These are phyloP conservation scores for Acanthamoeba culbertsoni DNA, from an alignment of 208 protist species.

Conservation along the genomic window DNA sequence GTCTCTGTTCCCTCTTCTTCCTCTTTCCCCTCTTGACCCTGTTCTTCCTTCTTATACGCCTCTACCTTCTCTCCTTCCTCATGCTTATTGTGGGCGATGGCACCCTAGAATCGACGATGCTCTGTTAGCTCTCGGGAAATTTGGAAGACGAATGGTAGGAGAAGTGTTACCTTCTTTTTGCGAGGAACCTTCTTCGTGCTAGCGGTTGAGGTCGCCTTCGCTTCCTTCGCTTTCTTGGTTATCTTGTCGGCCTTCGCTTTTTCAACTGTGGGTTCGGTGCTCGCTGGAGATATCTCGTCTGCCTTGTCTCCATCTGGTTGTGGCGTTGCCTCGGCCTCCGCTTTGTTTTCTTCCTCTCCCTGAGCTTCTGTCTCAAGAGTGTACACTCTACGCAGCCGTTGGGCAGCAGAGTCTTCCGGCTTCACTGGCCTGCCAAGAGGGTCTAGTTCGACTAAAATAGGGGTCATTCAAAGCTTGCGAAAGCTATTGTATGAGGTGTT, in stretches of 20 bases:
- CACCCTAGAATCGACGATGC: no score
- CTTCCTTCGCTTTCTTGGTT: not conserved
- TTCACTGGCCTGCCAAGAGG: not conserved
- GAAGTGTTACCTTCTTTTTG: no score
- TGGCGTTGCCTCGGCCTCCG: not conserved
- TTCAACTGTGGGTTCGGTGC: no score
- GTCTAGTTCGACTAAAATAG: not conserved
- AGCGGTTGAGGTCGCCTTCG: not conserved
- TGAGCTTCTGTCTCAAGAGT: not conserved
- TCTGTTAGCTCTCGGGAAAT: no score
- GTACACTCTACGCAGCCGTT: not conserved
- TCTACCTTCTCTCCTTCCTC: not conserved
- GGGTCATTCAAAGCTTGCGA: no score
- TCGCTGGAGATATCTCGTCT: no score
- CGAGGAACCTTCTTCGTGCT: no score
- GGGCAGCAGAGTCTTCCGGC: not conserved
- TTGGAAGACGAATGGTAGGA: no score
- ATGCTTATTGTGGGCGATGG: not conserved
- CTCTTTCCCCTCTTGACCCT: not conserved
- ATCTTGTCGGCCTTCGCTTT: no score
- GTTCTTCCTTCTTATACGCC: not conserved
- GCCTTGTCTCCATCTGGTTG: no score
- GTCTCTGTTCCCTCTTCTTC: constrained; percentile 75
- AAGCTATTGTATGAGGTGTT: no score
- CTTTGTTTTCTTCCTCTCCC: not conserved